Evolutionary conservation across 2,329 filamentous ascomycete genomes (phyloP).

Genomic region (Diaporthe australafricana): DNA sequence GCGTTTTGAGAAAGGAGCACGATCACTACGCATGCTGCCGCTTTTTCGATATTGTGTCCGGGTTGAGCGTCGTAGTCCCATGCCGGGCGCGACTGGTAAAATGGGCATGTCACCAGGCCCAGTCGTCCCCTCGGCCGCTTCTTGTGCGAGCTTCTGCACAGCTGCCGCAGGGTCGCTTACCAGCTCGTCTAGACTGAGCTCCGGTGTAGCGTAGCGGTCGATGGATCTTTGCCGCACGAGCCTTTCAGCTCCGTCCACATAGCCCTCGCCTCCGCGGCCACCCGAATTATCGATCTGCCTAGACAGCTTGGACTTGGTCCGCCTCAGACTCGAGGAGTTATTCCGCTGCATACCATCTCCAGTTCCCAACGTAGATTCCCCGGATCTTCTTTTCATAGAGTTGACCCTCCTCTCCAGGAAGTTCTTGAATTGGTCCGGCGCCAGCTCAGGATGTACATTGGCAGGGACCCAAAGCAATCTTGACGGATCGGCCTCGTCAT

Average conservation of each 20-base stretch:
- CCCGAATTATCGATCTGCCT: slow-evolving; percentile 84
- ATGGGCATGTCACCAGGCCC: slow-evolving; percentile 82
- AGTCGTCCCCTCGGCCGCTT: slow-evolving; percentile 49
- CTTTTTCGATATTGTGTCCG: slow-evolving; percentile 89
- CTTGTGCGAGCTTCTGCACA: slow-evolving; percentile 76
- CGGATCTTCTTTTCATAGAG: slow-evolving; percentile 86
- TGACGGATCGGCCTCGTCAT: slow-evolving; percentile 89
- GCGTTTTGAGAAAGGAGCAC: slow-evolving; percentile 80
- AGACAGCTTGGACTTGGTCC: slow-evolving; percentile 97
- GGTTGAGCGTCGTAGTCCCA: slow-evolving; percentile 88
- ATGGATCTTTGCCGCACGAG: slow-evolving; percentile 79
- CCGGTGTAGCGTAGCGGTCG: slow-evolving; percentile 63
- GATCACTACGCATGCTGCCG: slow-evolving; percentile 85
- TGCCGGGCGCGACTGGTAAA: slow-evolving; percentile 80
- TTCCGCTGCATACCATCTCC: slow-evolving; percentile 48
- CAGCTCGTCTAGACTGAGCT: slow-evolving; percentile 82
- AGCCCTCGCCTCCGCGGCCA: slow-evolving; percentile 69
- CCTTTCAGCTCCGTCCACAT: slow-evolving; percentile 85
- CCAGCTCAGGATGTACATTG: slow-evolving; percentile 91
- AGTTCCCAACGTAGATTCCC: slow-evolving; percentile 73
- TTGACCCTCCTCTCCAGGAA: slow-evolving; percentile 95
- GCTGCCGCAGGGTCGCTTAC: slow-evolving; percentile 82
- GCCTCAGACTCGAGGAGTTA: slow-evolving; percentile 68
- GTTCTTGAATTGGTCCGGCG: slow-evolving; percentile 95
- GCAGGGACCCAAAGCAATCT: slow-evolving; percentile 96